These are phyloP conservation scores for Solanum pimpinellifolium DNA, from an alignment of 257 asterid species.

Conservation along the genomic window DNA sequence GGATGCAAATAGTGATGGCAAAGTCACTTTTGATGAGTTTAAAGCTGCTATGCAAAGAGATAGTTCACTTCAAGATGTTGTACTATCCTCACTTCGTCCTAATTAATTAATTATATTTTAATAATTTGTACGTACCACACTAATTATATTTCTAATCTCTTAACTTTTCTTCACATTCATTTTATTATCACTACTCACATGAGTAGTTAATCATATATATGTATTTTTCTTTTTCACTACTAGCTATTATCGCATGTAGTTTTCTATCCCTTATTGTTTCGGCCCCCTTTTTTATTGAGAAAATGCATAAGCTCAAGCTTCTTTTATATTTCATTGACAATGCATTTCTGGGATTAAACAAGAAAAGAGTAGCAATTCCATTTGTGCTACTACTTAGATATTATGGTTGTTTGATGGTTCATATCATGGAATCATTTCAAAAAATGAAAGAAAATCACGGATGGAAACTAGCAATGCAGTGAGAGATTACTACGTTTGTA, in stretches of 20 bases:
- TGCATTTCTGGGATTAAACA: too few relatives aligned
- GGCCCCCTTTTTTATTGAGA: too few relatives aligned
- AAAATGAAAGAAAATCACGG: too few relatives aligned
- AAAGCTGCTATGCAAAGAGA: slow-evolving; percentile 81
- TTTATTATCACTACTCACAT: background rate
- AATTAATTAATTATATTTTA: background rate
- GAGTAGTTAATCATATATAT: too few relatives aligned
- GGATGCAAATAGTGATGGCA: slow-evolving; percentile 82
- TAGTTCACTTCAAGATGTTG: slow-evolving; percentile 72
- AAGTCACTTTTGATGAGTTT: slow-evolving; percentile 72
- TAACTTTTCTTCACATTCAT: background rate
- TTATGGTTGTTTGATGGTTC: too few relatives aligned
- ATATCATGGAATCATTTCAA: too few relatives aligned
- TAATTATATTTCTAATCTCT: background rate
- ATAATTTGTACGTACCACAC: background rate
- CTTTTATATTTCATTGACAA: too few relatives aligned
- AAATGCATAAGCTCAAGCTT: too few relatives aligned
- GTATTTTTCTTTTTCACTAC: too few relatives aligned
- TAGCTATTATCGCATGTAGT: background rate
- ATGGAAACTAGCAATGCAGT: background rate
- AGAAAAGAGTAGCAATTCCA: too few relatives aligned
- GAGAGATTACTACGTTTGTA: background rate
- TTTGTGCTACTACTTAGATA: too few relatives aligned
- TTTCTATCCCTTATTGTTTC: background rate
- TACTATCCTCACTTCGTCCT: slow-evolving; percentile 76